Conservation (phyloP, 2,329 filamentous ascomycete genomes). For the Rutstroemia sp. region DNA sequence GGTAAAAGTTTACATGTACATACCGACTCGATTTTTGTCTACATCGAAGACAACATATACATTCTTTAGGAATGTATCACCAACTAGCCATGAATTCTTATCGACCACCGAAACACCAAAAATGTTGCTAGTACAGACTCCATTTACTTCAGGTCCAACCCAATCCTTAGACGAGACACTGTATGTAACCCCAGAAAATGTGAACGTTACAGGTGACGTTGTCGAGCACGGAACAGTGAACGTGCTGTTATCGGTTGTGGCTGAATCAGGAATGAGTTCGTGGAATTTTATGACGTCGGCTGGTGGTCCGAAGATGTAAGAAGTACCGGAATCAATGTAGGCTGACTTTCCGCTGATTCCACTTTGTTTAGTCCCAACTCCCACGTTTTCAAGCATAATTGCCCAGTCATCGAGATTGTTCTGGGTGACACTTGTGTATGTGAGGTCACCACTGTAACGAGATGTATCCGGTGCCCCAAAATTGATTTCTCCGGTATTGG, state of each 20-base stretch:
- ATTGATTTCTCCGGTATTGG: constrained; percentile 67
- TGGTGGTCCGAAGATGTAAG: constrained; percentile 66
- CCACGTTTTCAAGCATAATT: constrained; percentile 59
- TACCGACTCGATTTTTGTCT: constrained; percentile 58
- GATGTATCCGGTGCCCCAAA: constrained; percentile 64
- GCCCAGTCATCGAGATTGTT: constrained; percentile 58
- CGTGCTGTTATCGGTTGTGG: constrained; percentile 48
- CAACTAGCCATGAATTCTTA: constrained; percentile 62
- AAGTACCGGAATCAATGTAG: constrained; percentile 80
- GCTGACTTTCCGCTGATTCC: constrained; percentile 42
- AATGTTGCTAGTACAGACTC: constrained; percentile 63
- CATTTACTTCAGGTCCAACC: constrained; percentile 39
- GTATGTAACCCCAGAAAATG: constrained; percentile 62
- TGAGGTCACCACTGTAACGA: constrained; percentile 61
- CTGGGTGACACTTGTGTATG: constrained; percentile 50
- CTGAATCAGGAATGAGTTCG: constrained; percentile 51
- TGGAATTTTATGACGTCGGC: constrained; percentile 62
- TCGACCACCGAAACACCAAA: constrained; percentile 62
- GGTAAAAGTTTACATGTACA: no score
- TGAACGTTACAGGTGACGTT: constrained; percentile 51
- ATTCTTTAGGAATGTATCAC: constrained; percentile 82
- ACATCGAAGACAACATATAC: constrained; percentile 82
- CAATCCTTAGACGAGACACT: constrained; percentile 65
- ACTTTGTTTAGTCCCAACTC: constrained; percentile 53
- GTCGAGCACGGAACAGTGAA: constrained; percentile 70